Percentiles rank a stretch among this genome's conserved stretches.
Conservation (phyloP, 2,329 filamentous ascomycete genomes). For the Aaosphaeria arxii region DNA sequence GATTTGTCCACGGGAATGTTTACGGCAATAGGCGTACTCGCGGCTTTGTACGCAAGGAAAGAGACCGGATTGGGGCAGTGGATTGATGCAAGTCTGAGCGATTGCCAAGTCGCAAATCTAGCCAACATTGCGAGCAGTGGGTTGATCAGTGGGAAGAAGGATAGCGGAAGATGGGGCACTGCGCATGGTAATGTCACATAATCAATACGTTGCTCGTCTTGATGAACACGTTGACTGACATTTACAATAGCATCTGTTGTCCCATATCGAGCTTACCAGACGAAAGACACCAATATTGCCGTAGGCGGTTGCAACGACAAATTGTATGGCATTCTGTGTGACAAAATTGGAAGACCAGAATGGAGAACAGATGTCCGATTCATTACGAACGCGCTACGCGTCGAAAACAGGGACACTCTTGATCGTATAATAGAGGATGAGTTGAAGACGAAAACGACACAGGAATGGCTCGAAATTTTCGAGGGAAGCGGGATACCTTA, state of each 20-base stretch:
- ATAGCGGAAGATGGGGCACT: conserved; percentile 90
- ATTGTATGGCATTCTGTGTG: conserved; percentile 58
- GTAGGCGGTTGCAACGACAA: conserved; percentile 63
- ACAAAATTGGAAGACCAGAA: conserved; percentile 54
- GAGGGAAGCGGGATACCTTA: conserved; percentile 93
- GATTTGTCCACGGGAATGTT: conserved; percentile 94
- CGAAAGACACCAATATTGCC: conserved; percentile 59
- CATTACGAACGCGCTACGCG: conserved; percentile 56
- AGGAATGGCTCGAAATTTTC: conserved; percentile 82
- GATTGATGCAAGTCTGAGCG: conserved; percentile 84
- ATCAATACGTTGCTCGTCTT: background rate
- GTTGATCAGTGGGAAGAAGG: conserved; percentile 80
- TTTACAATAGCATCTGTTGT: conserved; percentile 76
- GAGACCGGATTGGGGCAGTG: conserved; percentile 81
- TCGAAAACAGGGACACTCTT: conserved; percentile 69
- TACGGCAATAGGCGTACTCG: conserved; percentile 91
- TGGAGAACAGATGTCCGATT: conserved; percentile 58
- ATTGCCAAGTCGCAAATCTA: conserved; percentile 89
- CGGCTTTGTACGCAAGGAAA: conserved; percentile 73
- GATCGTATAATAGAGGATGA: conserved; percentile 74
- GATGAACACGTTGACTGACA: conserved; percentile 3
- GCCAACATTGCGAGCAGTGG: conserved; percentile 91
- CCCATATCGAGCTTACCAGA: conserved; percentile 79
- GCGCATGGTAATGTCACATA: conserved; percentile 68
- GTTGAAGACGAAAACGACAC: conserved; percentile 73